Evolutionary conservation across 257 asterid genomes (phyloP), one percentile per base, ranked within the genome.

Genomic region (Solanum pennellii): DNA sequence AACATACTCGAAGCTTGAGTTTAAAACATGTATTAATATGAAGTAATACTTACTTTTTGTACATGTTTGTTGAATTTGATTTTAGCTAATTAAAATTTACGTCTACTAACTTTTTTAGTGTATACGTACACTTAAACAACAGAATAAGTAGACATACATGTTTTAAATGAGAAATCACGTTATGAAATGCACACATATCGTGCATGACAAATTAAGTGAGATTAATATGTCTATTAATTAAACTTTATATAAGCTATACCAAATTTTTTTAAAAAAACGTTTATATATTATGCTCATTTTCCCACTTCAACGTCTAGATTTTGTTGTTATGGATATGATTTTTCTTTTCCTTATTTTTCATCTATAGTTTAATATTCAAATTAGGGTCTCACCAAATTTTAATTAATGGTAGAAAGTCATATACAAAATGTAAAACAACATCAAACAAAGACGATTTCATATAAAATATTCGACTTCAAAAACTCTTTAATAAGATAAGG

Each of bases 321-420:
- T 37, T 20, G 0, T 75, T 9, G 25, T 8, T 35, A 5, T 11
- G 31, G 14, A n/a, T 75, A 10, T 7, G 21, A 21, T 12, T 33
- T 21, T 45, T 27, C 69, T 35, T 3, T 23, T 23, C 16, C 12
- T 29, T 12, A 12, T 44, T 44, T 21, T 39, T 7, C 11, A 21
- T 23, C 5, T 18, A 1, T 3, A 31, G 0, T 71, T 71, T 0
- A 0, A 15, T 71, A 31, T 7, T 71, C 5, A 8, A 13, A 14
- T 13, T 14, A 0, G 0, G 0, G 0, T 68, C 11, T 1, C 1
- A 68, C 0, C 9, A 1, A 68, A 68, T 68, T 2, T 12, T 7
- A 14, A 15, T 15, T 29, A 71, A 13, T 7, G 23, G 0, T 21
- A 27, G 1, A 69, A 69, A 66, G 0, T 27, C 4, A 25, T 9